Percentiles rank a stretch among this genome's conserved stretches.
Evolutionary conservation across 768 basidiomycete species (phyloP).

Genomic region (Lentinus tigrinus): DNA sequence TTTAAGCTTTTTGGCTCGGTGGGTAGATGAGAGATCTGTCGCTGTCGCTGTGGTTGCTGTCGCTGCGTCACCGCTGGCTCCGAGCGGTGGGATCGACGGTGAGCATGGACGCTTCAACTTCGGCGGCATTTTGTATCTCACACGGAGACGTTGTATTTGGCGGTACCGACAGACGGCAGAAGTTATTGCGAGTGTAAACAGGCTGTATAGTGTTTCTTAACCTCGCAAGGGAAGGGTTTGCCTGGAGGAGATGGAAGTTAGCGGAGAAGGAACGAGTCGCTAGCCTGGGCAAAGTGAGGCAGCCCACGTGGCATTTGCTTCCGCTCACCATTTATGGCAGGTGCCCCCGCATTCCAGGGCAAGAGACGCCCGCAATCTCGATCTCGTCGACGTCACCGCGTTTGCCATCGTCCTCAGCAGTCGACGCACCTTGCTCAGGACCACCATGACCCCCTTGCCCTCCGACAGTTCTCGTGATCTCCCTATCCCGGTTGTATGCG

Average conservation of each 20-base stretch:
- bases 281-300: neutral
- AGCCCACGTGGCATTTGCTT: slow-evolving; percentile 14
- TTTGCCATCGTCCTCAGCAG: neutral
- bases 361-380: neutral
- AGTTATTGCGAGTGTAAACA: neutral
- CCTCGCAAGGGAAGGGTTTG: neutral
- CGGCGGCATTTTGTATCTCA: slow-evolving; percentile 12
- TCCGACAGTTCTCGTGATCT: neutral
- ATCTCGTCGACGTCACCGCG: neutral
- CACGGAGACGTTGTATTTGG: neutral
- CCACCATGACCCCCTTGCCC: neutral
- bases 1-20: slow-evolving; percentile 48
- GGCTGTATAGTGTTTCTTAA: neutral
- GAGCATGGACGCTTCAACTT: slow-evolving; percentile 20
- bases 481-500: neutral
- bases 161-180: too few species aligned
- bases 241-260: neutral
- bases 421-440: neutral
- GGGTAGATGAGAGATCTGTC: neutral
- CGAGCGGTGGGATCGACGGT: slow-evolving; percentile 4
- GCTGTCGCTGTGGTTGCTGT: neutral
- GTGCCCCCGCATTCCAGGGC: neutral
- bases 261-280: neutral
- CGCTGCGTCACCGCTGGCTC: neutral
- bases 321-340: neutral